phyloP scores from a whole-genome alignment of 129 eudicot genomes.

The Kitagawia praeruptora region DNA sequence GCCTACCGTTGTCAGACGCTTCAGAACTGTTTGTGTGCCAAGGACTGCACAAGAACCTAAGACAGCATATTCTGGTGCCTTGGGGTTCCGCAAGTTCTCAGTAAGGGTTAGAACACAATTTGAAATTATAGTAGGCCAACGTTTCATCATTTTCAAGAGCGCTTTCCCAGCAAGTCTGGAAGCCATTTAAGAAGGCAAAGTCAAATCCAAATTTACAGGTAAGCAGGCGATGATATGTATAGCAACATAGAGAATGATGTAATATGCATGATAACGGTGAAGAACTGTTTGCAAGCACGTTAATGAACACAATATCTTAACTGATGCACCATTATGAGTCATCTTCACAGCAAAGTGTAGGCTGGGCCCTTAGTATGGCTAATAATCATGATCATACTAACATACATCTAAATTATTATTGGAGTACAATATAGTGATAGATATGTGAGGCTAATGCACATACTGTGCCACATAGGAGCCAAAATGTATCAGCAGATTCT shows the following conservation, averaged over 20 bases:
- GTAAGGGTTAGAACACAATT: slow-evolving; percentile 62
- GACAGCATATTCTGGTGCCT: slow-evolving; percentile 67
- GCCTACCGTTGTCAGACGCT: slow-evolving; percentile 78
- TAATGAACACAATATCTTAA: not conserved
- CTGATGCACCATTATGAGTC: not conserved
- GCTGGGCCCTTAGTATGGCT: not conserved
- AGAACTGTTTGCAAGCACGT: not conserved
- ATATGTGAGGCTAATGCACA: not conserved
- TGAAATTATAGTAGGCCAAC: slow-evolving; percentile 91
- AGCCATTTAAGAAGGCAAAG: not conserved
- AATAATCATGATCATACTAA: not conserved
- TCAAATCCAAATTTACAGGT: not conserved
- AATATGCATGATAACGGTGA: not conserved
- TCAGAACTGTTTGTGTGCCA: slow-evolving; percentile 81
- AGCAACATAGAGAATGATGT: not conserved
- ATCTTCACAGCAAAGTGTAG: not conserved
- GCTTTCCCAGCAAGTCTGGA: slow-evolving; percentile 86
- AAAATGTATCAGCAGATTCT: slow-evolving; percentile 3
- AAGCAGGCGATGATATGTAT: too few species aligned
- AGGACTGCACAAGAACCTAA: slow-evolving; percentile 95
- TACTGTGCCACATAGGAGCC: not conserved
- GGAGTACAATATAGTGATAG: not conserved
- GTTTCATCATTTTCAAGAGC: slow-evolving; percentile 80
- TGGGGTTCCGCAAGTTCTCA: slow-evolving; percentile 60
- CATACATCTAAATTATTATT: not conserved